phyloP scores from a whole-genome alignment of 2,329 filamentous ascomycete species.

The Ceratocystis harringtonii region DNA sequence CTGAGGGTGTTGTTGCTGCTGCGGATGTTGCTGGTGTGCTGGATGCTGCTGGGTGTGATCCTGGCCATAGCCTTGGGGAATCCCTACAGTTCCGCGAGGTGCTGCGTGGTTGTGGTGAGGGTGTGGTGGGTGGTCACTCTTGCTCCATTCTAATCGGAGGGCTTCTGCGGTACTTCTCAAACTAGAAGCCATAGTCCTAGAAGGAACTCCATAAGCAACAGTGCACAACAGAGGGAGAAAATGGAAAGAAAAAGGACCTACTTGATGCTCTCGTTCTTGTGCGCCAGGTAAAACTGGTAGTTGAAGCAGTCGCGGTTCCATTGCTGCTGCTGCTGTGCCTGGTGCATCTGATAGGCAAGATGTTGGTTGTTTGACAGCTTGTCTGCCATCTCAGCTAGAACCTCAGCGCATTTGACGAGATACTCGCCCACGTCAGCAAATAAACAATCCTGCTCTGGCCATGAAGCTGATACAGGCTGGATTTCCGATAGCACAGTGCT shows the following conservation, averaged over 20 bases:
- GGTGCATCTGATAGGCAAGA: constrained; percentile 11
- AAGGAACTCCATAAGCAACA: background rate
- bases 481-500: constrained; percentile 10
- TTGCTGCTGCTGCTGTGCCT: constrained; percentile 14
- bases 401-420: constrained; percentile 15
- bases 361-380: constrained; percentile 11
- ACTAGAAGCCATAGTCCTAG: constrained; percentile 7
- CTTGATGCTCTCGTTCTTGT: constrained; percentile 14
- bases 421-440: constrained; percentile 16
- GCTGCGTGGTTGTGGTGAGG: constrained; percentile 5
- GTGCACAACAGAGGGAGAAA: background rate
- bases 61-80: constrained; percentile 2
- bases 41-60: constrained; percentile 7
- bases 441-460: constrained; percentile 11
- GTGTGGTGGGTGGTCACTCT: constrained; percentile 12
- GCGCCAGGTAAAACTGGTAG: constrained; percentile 12
- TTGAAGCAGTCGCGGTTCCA: constrained; percentile 8
- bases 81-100: background rate
- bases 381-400: constrained; percentile 11
- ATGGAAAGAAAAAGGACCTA: background rate
- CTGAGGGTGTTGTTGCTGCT: constrained; percentile 9
- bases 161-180: constrained; percentile 9
- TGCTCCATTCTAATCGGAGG: constrained; percentile 14
- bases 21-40: constrained; percentile 11
- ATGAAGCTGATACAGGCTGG: constrained; percentile 8